Evolutionary conservation across 2,329 filamentous ascomycete species (phyloP).

Genomic region (Xylariales sp.): DNA sequence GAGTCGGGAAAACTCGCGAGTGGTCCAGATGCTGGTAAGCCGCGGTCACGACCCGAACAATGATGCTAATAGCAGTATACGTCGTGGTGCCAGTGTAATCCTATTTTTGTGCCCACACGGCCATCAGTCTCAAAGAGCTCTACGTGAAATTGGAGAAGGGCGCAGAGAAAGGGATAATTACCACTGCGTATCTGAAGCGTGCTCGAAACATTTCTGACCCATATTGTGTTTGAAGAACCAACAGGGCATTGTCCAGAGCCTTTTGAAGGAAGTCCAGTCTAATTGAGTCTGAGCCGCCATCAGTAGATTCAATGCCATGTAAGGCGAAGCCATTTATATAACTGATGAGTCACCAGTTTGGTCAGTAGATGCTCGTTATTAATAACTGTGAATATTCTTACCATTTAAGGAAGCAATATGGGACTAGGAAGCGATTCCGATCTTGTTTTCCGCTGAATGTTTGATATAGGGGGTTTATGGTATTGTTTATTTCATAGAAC

Average conservation of each 20-base stretch:
- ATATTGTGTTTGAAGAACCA: background rate
- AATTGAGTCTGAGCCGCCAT: background rate
- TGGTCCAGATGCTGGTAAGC: conserved; percentile 3
- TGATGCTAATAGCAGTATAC: background rate
- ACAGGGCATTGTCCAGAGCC: conserved; percentile 1
- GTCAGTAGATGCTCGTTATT: background rate
- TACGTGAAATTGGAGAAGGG: too few species aligned
- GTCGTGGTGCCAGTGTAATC: conserved; percentile 2
- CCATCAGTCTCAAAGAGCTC: background rate
- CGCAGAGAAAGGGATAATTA: too few species aligned
- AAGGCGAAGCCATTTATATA: conserved; percentile 4
- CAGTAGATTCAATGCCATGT: background rate
- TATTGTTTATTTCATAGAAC: conserved; percentile 5
- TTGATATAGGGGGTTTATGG: conserved; percentile 4
- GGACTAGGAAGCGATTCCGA: conserved; percentile 3
- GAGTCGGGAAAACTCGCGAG: conserved; percentile 1
- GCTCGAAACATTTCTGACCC: background rate
- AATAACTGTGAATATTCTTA: too few species aligned
- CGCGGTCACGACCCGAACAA: background rate
- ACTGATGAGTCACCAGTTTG: background rate
- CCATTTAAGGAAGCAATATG: conserved; percentile 1
- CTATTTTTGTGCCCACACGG: background rate
- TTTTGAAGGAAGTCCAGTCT: conserved; percentile 1
- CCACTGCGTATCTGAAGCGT: conserved; percentile 2
- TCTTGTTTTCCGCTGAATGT: conserved; percentile 1